Percentiles rank a stretch among this genome's conserved stretches.
These are phyloP conservation scores for Ustilago nuda DNA, from an alignment of 1,284 basidiomycete species.

Conservation along the genomic window DNA sequence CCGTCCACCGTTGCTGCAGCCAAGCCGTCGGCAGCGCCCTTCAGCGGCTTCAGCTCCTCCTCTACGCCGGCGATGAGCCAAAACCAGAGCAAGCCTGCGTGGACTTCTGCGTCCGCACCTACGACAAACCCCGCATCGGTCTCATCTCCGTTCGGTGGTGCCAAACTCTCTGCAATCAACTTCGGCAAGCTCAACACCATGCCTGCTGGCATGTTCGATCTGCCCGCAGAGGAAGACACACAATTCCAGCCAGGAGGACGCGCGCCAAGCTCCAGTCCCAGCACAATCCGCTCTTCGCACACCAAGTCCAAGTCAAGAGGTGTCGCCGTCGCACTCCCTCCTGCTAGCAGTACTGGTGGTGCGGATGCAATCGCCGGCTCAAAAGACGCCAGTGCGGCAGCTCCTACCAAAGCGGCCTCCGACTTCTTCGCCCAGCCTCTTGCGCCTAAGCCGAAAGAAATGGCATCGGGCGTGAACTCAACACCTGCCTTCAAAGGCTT, in stretches of 20 bases:
- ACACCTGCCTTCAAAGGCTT: conserved; percentile 28
- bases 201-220: conserved; percentile 43
- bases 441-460: conserved; percentile 19
- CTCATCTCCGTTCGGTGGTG: conserved; percentile 26
- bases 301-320: conserved; percentile 33
- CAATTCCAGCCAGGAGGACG: conserved; percentile 47
- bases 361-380: conserved; percentile 1
- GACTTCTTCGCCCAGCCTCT: conserved; percentile 41
- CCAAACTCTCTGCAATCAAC: conserved; percentile 19
- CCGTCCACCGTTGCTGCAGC: conserved; percentile 6
- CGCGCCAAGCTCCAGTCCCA: conserved; percentile 31
- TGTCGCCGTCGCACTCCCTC: conserved; percentile 29
- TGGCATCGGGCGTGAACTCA: background rate
- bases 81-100: conserved; percentile 8
- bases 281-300: conserved; percentile 22
- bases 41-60: conserved; percentile 16
- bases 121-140: conserved; percentile 8
- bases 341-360: conserved; percentile 5
- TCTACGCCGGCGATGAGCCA: conserved; percentile 5
- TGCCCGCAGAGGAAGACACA: conserved; percentile 30
- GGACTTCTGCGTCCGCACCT: conserved; percentile 5
- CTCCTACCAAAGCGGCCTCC: conserved; percentile 20
- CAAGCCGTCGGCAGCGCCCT: conserved; percentile 15
- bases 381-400: background rate
- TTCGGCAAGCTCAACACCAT: conserved; percentile 37